Evolutionary conservation across 192 early-diverging fungal species (phyloP).

Genomic region (Mortierella alpina): DNA sequence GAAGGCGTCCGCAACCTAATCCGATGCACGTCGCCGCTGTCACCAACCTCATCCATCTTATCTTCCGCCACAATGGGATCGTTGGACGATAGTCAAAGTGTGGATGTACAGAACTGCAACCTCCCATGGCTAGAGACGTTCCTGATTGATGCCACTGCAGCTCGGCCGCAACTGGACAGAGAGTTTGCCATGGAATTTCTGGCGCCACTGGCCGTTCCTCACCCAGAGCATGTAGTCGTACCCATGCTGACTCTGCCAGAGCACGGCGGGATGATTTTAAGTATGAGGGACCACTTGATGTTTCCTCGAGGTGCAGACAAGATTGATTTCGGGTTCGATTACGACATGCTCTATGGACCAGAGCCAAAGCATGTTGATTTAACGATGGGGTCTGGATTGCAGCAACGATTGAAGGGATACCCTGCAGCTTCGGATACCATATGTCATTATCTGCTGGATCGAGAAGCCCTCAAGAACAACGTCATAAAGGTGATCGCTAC

Average conservation of each 20-base stretch:
- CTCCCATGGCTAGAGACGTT: constrained; percentile 48
- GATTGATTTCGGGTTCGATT: constrained; percentile 16
- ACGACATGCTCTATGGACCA: constrained; percentile 43
- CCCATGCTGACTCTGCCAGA: constrained; percentile 74
- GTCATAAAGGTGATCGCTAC: constrained; percentile 63
- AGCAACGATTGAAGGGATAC: constrained; percentile 1
- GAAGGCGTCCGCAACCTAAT: constrained; percentile 29
- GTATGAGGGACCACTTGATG: constrained; percentile 64
- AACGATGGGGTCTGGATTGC: not conserved
- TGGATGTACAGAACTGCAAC: too few species aligned
- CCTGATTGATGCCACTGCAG: constrained; percentile 69
- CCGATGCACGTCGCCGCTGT: too few species aligned
- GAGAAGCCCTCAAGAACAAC: constrained; percentile 68
- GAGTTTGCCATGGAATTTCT: constrained; percentile 41
- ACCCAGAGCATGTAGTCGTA: constrained; percentile 61
- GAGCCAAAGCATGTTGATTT: not conserved
- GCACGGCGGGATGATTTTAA: constrained; percentile 78
- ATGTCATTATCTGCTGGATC: constrained; percentile 64
- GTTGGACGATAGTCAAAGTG: too few species aligned
- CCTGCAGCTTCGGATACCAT: constrained; percentile 18
- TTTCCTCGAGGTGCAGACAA: constrained; percentile 7
- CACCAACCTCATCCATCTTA: too few species aligned
- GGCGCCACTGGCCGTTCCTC: constrained; percentile 36
- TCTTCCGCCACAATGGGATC: too few species aligned
- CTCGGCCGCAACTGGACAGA: constrained; percentile 62